Conservation (phyloP, 768 basidiomycete species). For the Pleurotus djamor region DNA sequence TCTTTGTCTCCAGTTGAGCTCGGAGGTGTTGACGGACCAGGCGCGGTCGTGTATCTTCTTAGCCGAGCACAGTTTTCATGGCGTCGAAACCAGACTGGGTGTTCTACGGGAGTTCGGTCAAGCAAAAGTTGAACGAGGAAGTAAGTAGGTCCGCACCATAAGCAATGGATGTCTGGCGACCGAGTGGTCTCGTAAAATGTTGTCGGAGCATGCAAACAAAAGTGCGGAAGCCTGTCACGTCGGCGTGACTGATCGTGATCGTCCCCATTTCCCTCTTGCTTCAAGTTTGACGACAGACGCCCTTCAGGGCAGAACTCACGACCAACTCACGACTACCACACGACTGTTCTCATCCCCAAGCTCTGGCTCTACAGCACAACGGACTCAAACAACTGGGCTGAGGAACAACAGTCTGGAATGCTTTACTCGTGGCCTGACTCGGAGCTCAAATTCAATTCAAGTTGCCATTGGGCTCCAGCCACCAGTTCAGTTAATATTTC, state of each 20-base stretch:
- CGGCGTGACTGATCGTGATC: neutral
- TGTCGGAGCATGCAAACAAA: neutral
- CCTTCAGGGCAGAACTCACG: too few relatives aligned
- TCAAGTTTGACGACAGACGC: neutral
- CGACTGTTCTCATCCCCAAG: too few relatives aligned
- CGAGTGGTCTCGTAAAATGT: neutral
- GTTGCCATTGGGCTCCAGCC: too few relatives aligned
- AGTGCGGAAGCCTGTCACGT: neutral
- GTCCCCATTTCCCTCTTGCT: neutral
- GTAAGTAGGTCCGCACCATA: neutral
- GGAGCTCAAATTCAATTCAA: too few relatives aligned
- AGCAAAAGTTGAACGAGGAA: neutral
- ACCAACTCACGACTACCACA: too few relatives aligned
- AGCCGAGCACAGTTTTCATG: constrained; percentile 5
- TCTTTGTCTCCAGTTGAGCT: neutral
- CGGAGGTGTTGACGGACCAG: neutral
- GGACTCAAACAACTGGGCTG: too few relatives aligned
- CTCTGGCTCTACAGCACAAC: too few relatives aligned
- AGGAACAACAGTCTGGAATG: too few relatives aligned
- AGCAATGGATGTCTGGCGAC: neutral
- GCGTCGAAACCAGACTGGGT: neutral
- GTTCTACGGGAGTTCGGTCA: constrained; percentile 3
- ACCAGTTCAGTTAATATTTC: too few relatives aligned
- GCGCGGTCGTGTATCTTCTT: neutral
- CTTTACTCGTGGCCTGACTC: too few relatives aligned